Conservation (phyloP, 176 grass and related monocot genomes). For the Eragrostis nindensis region DNA sequence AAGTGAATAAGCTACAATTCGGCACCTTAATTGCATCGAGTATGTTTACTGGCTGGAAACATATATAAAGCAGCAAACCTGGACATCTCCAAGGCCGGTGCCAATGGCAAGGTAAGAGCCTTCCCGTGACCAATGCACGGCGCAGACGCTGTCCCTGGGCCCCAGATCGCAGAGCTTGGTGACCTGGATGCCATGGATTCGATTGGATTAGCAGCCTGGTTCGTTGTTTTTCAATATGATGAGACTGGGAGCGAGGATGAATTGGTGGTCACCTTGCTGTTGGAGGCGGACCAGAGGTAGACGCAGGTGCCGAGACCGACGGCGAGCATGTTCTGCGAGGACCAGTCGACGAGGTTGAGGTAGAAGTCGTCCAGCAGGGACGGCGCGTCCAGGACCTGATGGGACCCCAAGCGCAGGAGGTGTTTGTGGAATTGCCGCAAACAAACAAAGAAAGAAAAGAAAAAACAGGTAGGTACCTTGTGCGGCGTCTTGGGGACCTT, state of each 20-base stretch:
- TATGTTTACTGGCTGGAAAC: too few species aligned
- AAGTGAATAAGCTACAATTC: too few species aligned
- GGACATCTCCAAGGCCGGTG: conserved; percentile 90
- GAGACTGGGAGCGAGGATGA: background rate
- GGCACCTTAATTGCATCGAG: too few species aligned
- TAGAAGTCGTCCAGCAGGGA: conserved; percentile 98
- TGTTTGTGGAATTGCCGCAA: conserved; percentile 22
- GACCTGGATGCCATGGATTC: conserved; percentile 64
- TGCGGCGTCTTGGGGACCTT: conserved; percentile 99
- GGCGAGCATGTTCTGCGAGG: conserved; percentile 86
- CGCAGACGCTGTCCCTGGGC: conserved; percentile 78
- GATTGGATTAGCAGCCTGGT: too few species aligned
- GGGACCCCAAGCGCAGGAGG: background rate
- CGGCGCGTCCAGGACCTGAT: conserved; percentile 85
- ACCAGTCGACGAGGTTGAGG: conserved; percentile 97
- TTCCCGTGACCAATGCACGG: conserved; percentile 93
- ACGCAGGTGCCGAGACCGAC: conserved; percentile 91
- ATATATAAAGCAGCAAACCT: conserved; percentile 48
- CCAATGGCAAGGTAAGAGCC: conserved; percentile 92
- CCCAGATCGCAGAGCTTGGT: conserved; percentile 94
- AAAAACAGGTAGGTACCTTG: too few species aligned
- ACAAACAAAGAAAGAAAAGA: too few species aligned
- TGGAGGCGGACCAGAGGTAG: conserved; percentile 95
- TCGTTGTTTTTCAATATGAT: too few species aligned
- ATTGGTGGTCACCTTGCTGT: conserved; percentile 60